A percentile compares a stretch with the other conserved stretches of the same genome.
Conservation (phyloP, 2,329 filamentous ascomycete genomes). For the Zalaria obscura region DNA sequence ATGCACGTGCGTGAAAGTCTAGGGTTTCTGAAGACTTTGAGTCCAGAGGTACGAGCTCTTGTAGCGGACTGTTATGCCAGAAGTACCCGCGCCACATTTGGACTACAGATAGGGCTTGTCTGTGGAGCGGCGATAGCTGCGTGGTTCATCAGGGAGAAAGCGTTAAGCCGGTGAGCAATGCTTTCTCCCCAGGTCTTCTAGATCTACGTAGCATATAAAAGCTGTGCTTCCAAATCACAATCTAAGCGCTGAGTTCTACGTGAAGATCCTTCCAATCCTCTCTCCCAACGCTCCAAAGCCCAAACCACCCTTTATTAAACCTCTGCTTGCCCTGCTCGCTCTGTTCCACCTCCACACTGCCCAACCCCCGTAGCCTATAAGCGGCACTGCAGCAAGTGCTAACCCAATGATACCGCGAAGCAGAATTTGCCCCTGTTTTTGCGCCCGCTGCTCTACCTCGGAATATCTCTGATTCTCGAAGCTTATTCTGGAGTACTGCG, state of each 20-base stretch:
- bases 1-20: constrained; percentile 55
- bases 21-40: constrained; percentile 51
- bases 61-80: constrained; percentile 54
- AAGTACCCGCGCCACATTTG: constrained; percentile 38
- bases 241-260: constrained; percentile 5
- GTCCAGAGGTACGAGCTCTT: constrained; percentile 42
- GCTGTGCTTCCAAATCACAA: neutral
- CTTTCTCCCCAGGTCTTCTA: neutral
- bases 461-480: constrained; percentile 90
- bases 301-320: constrained; percentile 2
- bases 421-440: constrained; percentile 46
- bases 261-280: constrained; percentile 10
- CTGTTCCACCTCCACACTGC: constrained; percentile 13
- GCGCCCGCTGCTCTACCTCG: constrained; percentile 58
- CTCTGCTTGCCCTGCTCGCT: constrained; percentile 1
- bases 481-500: constrained; percentile 82
- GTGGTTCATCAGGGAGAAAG: constrained; percentile 31
- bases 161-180: constrained; percentile 6
- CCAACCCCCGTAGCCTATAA: constrained; percentile 12
- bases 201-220: neutral
- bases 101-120: constrained; percentile 35
- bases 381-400: constrained; percentile 15
- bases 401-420: constrained; percentile 33
- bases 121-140: constrained; percentile 31
- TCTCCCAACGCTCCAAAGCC: constrained; percentile 5